These are phyloP conservation scores for Diaporthe sp. DNA, from an alignment of 2,329 filamentous ascomycete species.

Conservation along the genomic window DNA sequence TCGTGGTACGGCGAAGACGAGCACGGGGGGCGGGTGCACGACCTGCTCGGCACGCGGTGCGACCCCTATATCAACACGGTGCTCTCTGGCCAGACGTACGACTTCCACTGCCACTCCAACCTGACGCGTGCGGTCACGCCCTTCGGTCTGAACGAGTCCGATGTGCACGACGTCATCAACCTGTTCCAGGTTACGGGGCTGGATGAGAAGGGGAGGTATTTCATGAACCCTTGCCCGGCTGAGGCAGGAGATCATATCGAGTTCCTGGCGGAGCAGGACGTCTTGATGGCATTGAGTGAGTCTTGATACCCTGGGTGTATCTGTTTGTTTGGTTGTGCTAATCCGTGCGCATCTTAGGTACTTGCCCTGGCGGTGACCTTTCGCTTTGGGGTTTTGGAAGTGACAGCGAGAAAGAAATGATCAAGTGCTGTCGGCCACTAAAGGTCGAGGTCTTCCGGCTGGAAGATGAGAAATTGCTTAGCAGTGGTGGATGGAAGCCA, in stretches of 20 bases:
- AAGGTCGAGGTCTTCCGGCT: slow-evolving; percentile 80
- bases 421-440: slow-evolving; percentile 78
- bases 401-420: slow-evolving; percentile 75
- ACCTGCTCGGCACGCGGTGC: slow-evolving; percentile 85
- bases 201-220: slow-evolving; percentile 79
- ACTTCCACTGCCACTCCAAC: slow-evolving; percentile 89
- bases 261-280: slow-evolving; percentile 84
- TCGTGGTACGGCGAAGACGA: slow-evolving; percentile 70
- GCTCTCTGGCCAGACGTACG: slow-evolving; percentile 77
- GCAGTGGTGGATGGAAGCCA: slow-evolving; percentile 70
- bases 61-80: slow-evolving; percentile 87
- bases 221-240: slow-evolving; percentile 76
- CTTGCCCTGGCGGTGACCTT: slow-evolving; percentile 85
- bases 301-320: neutral
- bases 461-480: slow-evolving; percentile 63
- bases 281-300: slow-evolving; percentile 71
- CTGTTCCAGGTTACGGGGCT: slow-evolving; percentile 88
- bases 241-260: slow-evolving; percentile 72
- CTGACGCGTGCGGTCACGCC: slow-evolving; percentile 79
- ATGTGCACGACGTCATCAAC: slow-evolving; percentile 89
- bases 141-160: slow-evolving; percentile 76
- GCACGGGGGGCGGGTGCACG: slow-evolving; percentile 78
- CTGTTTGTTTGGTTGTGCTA: slow-evolving; percentile 45
- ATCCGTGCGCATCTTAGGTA: slow-evolving; percentile 57
- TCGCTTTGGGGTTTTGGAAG: slow-evolving; percentile 85